Percentiles rank a stretch among this genome's conserved stretches.
These are phyloP conservation scores for Leptographium wingfieldii DNA, from an alignment of 2,329 filamentous ascomycete species.

Conservation along the genomic window DNA sequence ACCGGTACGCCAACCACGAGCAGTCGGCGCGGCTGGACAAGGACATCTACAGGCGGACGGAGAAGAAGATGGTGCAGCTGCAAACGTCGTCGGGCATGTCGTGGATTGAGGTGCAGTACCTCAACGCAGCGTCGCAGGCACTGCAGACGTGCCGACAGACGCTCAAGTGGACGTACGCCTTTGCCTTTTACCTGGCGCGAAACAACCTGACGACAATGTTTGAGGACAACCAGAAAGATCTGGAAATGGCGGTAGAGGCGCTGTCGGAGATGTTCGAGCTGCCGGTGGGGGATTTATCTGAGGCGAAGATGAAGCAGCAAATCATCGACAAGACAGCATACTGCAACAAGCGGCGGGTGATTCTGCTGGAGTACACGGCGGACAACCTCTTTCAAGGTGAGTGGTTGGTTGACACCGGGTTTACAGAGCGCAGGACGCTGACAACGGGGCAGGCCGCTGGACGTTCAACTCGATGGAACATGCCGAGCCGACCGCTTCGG, in stretches of 20 bases:
- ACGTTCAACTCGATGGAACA: slow-evolving; percentile 8
- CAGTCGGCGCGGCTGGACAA: slow-evolving; percentile 94
- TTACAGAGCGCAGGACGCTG: not conserved
- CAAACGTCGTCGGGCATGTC: slow-evolving; percentile 92
- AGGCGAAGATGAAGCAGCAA: slow-evolving; percentile 86
- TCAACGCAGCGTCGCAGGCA: slow-evolving; percentile 84
- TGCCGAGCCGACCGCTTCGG: not conserved
- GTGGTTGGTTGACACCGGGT: slow-evolving; percentile 18
- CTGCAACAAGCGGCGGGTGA: slow-evolving; percentile 83
- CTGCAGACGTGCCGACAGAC: slow-evolving; percentile 96
- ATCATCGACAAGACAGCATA: slow-evolving; percentile 99
- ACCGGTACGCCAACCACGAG: slow-evolving; percentile 96
- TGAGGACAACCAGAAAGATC: slow-evolving; percentile 95
- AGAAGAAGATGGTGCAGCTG: slow-evolving; percentile 97
- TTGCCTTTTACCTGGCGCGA: slow-evolving; percentile 90
- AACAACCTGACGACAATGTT: slow-evolving; percentile 97
- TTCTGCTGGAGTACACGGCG: slow-evolving; percentile 82
- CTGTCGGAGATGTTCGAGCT: slow-evolving; percentile 99
- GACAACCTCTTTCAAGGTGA: slow-evolving; percentile 80
- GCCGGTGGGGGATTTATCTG: slow-evolving; percentile 72
- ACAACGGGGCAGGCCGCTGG: slow-evolving; percentile 6
- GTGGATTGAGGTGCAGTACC: slow-evolving; percentile 98
- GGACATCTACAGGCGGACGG: slow-evolving; percentile 89
- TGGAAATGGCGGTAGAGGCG: slow-evolving; percentile 94
- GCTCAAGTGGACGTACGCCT: slow-evolving; percentile 98